Evolutionary conservation across 352 stramenopile genomes (phyloP).

Genomic region (Phytophthora tubulina): DNA sequence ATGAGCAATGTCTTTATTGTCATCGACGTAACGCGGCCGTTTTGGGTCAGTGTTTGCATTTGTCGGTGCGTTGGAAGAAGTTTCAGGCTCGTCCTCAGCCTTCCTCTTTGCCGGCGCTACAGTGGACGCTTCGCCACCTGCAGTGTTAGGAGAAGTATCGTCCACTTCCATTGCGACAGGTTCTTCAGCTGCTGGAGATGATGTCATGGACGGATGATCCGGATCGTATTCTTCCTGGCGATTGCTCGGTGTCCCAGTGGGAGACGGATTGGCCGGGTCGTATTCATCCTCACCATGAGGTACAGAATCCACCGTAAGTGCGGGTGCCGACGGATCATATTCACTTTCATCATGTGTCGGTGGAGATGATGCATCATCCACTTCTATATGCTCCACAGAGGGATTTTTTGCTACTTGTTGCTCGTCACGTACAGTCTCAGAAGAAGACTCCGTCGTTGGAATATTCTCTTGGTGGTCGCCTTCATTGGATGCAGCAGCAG

Average conservation of each 20-base stretch:
- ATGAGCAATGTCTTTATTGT: conserved; percentile 22
- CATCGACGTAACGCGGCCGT: conserved; percentile 24
- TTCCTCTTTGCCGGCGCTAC: conserved; percentile 41
- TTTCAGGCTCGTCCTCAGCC: conserved; percentile 20
- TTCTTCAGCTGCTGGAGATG: conserved; percentile 13
- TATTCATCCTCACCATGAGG: conserved; percentile 53
- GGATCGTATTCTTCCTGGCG: conserved; percentile 53
- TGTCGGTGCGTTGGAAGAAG: not conserved
- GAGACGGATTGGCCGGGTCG: conserved; percentile 47
- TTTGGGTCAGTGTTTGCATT: conserved; percentile 35
- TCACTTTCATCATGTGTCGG: conserved; percentile 34
- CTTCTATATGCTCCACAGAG: not conserved
- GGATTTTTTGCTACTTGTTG: conserved; percentile 5
- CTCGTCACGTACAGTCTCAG: conserved; percentile 1
- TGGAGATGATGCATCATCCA: not conserved
- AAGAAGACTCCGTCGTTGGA: not conserved
- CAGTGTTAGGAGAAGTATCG: conserved; percentile 6
- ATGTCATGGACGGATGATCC: conserved; percentile 47
- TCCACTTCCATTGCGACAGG: conserved; percentile 37
- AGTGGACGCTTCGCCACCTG: not conserved
- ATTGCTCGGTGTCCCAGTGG: conserved; percentile 25
- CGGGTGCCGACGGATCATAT: conserved; percentile 26
- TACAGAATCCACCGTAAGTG: conserved; percentile 7
- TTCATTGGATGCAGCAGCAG: not conserved
- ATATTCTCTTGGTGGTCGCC: not conserved